Conservation (phyloP, 140 eudicot genomes). For the Anethum foeniculum region DNA sequence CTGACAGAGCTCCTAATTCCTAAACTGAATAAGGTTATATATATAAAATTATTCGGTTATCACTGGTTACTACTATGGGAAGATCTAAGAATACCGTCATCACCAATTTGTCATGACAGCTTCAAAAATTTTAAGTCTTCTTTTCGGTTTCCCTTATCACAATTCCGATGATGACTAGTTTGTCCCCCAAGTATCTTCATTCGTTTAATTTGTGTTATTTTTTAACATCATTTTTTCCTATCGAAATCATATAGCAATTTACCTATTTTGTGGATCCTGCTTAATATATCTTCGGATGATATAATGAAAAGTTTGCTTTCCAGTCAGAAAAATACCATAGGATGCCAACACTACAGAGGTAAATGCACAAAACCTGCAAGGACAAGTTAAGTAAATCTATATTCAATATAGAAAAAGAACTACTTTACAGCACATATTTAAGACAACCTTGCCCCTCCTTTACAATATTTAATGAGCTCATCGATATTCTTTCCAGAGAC, state of each 20-base stretch:
- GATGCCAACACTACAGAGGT: constrained; percentile 73
- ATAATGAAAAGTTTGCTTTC: constrained; percentile 56
- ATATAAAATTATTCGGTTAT: not conserved
- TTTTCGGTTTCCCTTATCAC: not conserved
- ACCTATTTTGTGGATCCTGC: constrained; percentile 78
- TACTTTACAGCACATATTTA: not conserved
- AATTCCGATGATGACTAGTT: not conserved
- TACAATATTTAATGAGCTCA: constrained; percentile 81
- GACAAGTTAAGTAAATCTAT: not conserved
- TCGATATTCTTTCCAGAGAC: constrained; percentile 77
- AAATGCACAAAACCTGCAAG: constrained; percentile 70
- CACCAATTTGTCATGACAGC: not conserved
- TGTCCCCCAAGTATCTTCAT: not conserved
- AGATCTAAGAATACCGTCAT: not conserved
- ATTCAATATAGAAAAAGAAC: not conserved
- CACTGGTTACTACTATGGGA: not conserved
- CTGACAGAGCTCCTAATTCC: not conserved
- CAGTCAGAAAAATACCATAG: constrained; percentile 63
- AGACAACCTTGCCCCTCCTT: constrained; percentile 76
- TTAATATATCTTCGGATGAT: constrained; percentile 70
- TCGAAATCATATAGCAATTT: constrained; percentile 1
- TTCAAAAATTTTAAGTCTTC: not conserved
- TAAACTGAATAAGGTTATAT: not conserved
- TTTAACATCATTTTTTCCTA: no score
- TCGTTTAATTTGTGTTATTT: no score